These are phyloP conservation scores for Apostasia shenzhenica DNA, from an alignment of 106 monocot species.

Conservation along the genomic window DNA sequence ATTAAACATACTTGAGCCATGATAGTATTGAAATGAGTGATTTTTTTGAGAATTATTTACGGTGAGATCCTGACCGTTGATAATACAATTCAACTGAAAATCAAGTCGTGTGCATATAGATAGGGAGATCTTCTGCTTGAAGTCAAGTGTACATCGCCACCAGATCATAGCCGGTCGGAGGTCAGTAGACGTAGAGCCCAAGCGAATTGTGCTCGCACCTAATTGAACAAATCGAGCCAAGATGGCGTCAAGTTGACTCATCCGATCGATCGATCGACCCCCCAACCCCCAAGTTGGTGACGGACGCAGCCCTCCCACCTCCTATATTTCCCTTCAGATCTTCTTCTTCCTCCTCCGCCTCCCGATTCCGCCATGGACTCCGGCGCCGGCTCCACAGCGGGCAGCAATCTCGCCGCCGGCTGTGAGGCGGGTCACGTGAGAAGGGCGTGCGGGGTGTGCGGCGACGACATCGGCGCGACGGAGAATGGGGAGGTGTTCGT, in stretches of 20 bases:
- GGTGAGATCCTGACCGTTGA: no score
- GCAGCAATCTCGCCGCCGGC: neutral
- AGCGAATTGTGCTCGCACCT: neutral
- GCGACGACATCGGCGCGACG: conserved; percentile 23
- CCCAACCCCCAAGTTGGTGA: conserved; percentile 1
- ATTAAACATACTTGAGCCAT: no score
- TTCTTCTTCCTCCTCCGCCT: neutral
- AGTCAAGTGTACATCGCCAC: neutral
- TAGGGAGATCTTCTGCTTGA: neutral
- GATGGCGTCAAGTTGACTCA: neutral
- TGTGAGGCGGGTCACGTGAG: neutral
- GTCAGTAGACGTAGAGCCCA: neutral
- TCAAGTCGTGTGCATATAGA: no score
- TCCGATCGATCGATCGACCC: neutral
- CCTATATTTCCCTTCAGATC: neutral
- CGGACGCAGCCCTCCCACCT: neutral
- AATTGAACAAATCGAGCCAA: neutral
- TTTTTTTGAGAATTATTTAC: no score
- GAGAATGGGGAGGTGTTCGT: conserved; percentile 34
- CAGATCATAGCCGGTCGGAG: neutral
- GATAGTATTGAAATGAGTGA: no score
- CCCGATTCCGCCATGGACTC: neutral
- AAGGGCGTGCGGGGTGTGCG: conserved; percentile 32
- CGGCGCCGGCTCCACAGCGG: neutral
- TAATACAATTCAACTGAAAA: no score